phyloP scores from a whole-genome alignment of 768 basidiomycete species.

The Naganishia vaughanmartiniae region DNA sequence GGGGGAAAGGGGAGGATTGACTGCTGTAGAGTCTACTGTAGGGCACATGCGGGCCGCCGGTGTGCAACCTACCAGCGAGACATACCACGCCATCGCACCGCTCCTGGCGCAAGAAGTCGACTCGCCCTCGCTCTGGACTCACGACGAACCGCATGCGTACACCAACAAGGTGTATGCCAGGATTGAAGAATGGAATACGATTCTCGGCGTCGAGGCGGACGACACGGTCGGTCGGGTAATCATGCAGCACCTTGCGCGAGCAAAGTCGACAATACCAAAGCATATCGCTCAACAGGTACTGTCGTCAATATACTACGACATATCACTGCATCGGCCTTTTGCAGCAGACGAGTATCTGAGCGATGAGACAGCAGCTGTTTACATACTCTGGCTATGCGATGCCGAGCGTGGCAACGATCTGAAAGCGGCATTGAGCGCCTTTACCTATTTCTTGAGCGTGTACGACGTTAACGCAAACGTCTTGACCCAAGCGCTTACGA shows the following conservation, averaged over 20 bases:
- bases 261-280: background rate
- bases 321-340: conserved; percentile 9
- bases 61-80: background rate
- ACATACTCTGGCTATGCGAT: conserved; percentile 13
- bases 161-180: conserved; percentile 10
- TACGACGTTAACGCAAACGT: conserved; percentile 8
- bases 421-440: conserved; percentile 6
- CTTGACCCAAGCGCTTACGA: background rate
- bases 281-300: background rate
- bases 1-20: background rate
- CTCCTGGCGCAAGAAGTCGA: background rate
- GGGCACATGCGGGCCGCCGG: conserved; percentile 3
- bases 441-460: conserved; percentile 12
- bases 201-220: conserved; percentile 12
- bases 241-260: background rate
- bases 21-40: background rate
- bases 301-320: conserved; percentile 9
- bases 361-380: conserved; percentile 5
- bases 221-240: conserved; percentile 7
- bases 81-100: conserved; percentile 15
- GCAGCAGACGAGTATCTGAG: conserved; percentile 14
- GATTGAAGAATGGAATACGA: conserved; percentile 15
- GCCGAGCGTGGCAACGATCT: background rate
- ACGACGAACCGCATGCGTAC: background rate
- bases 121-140: background rate